phyloP scores from a whole-genome alignment of 768 basidiomycete species.

The Boletus reticulatus region DNA sequence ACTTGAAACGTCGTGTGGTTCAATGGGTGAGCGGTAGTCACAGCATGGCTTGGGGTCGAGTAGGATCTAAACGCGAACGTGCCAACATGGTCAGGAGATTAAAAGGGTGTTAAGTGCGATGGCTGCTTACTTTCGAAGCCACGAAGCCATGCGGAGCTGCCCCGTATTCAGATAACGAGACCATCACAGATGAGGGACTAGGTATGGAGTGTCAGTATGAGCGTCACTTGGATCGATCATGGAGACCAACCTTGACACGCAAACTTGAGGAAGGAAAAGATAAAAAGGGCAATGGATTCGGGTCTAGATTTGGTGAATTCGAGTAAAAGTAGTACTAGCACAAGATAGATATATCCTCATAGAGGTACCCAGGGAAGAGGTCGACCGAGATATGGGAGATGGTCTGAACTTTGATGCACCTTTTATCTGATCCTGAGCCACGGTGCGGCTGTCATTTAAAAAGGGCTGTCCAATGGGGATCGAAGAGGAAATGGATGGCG shows the following conservation, averaged over 20 bases:
- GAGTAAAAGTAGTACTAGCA: too few relatives aligned
- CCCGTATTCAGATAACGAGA: slow-evolving; percentile 9
- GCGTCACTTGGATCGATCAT: background rate
- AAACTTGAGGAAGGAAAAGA: too few relatives aligned
- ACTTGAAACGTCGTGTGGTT: background rate
- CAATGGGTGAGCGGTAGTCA: slow-evolving; percentile 14
- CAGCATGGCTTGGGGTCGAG: background rate
- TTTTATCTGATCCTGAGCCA: too few relatives aligned
- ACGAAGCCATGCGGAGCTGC: slow-evolving; percentile 6
- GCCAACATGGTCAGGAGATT: background rate
- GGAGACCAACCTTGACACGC: background rate
- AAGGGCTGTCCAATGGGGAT: too few relatives aligned
- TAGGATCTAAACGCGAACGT: background rate
- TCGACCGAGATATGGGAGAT: too few relatives aligned
- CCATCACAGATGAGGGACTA: slow-evolving; percentile 3
- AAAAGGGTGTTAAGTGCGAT: background rate
- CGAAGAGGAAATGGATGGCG: too few relatives aligned
- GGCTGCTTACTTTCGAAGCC: background rate
- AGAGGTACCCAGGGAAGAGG: too few relatives aligned
- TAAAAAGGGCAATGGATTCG: too few relatives aligned
- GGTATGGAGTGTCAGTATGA: background rate
- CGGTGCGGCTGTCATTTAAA: too few relatives aligned
- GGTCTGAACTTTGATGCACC: too few relatives aligned
- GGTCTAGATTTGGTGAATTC: too few relatives aligned
- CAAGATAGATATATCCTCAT: too few relatives aligned